Evolutionary conservation across 805 yeast species (phyloP).

Genomic region (Cyberlindnera galapagoensis): DNA sequence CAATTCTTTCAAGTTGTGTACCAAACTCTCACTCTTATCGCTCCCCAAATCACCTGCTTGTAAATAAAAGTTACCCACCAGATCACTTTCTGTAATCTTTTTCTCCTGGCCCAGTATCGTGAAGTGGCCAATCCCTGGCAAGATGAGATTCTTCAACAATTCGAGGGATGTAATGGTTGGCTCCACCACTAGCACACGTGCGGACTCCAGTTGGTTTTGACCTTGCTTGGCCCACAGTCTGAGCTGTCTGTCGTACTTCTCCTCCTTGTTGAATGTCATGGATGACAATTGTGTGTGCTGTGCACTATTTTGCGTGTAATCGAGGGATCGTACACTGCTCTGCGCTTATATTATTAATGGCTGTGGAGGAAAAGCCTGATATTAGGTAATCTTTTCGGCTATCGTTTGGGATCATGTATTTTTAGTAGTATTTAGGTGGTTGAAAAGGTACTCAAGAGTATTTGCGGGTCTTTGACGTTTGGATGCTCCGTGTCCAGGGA

Average conservation of each 20-base stretch:
- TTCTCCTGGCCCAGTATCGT: conserved; percentile 46
- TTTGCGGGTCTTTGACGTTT: too few species aligned
- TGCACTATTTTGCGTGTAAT: too few species aligned
- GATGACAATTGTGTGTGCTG: too few species aligned
- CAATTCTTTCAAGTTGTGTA: conserved; percentile 42
- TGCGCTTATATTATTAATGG: too few species aligned
- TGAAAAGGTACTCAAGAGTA: too few species aligned
- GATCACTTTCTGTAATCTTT: conserved; percentile 34
- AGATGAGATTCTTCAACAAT: conserved; percentile 64
- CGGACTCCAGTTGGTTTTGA: conserved; percentile 49
- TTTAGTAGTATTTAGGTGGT: too few species aligned
- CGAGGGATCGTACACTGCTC: too few species aligned
- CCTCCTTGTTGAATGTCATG: conserved; percentile 26
- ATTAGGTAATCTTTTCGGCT: too few species aligned
- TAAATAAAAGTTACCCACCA: conserved; percentile 60
- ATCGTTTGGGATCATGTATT: too few species aligned
- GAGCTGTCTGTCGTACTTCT: conserved; percentile 79
- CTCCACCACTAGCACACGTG: conserved; percentile 58
- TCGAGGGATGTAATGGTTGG: conserved; percentile 59
- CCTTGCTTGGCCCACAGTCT: conserved; percentile 83
- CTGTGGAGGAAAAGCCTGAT: too few species aligned
- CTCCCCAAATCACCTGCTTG: conserved; percentile 36
- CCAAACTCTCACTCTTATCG: conserved; percentile 33
- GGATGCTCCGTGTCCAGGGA: too few species aligned
- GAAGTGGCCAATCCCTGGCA: conserved; percentile 67